These are phyloP conservation scores for Fusarium hostae DNA, from an alignment of 2,329 filamentous ascomycete genomes.

Conservation along the genomic window DNA sequence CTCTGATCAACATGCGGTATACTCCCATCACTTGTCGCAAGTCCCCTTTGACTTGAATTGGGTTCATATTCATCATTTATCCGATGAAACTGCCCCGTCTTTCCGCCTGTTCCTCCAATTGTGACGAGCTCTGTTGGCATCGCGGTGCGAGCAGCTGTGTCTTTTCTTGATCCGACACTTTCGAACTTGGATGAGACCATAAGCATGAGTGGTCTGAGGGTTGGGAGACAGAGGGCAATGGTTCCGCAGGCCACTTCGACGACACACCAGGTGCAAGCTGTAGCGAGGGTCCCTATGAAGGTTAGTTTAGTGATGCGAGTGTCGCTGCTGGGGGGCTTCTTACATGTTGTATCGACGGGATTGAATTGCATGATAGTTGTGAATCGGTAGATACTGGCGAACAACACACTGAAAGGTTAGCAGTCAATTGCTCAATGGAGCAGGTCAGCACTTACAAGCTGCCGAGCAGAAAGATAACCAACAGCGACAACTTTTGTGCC, in stretches of 20 bases:
- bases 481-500: constrained; percentile 21
- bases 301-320: neutral
- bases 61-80: constrained; percentile 6
- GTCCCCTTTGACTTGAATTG: neutral
- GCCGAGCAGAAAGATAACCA: constrained; percentile 29
- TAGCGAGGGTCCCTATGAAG: constrained; percentile 27
- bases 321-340: neutral
- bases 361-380: constrained; percentile 35
- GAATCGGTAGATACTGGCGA: constrained; percentile 33
- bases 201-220: constrained; percentile 22
- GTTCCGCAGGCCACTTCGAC: constrained; percentile 30
- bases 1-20: neutral
- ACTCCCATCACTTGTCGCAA: neutral
- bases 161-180: neutral
- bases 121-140: constrained; percentile 14
- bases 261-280: constrained; percentile 32
- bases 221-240: constrained; percentile 28
- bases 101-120: constrained; percentile 19
- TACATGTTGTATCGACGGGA: constrained; percentile 13
- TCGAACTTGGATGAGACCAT: constrained; percentile 25
- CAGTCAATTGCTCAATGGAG: no score
- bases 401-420: no score
- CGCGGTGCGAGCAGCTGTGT: neutral
- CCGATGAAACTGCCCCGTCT: constrained; percentile 12
- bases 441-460: constrained; percentile 38